phyloP scores from a whole-genome alignment of 768 basidiomycete species.

The Sutorius australiensis region DNA sequence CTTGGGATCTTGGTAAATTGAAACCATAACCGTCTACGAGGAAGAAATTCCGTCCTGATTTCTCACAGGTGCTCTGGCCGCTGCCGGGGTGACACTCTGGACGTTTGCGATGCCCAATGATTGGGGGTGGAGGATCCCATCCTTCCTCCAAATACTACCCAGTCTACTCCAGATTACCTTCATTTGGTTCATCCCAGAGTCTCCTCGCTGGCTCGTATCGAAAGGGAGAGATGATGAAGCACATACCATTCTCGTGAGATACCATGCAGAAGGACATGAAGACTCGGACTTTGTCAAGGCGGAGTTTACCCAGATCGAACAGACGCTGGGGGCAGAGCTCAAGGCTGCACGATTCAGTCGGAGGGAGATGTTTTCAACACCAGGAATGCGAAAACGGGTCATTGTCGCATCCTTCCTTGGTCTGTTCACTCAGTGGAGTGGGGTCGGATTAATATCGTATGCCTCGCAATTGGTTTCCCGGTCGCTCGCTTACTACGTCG shows the following conservation, averaged over 20 bases:
- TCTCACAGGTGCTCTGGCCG: conserved; percentile 23
- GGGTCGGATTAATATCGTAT: conserved; percentile 11
- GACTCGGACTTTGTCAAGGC: conserved; percentile 52
- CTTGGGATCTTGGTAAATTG: conserved; percentile 12
- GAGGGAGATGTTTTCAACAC: conserved; percentile 1
- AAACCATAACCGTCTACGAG: neutral
- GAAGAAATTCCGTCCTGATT: neutral
- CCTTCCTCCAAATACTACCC: conserved; percentile 54
- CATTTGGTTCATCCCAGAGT: conserved; percentile 59
- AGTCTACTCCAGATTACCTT: conserved; percentile 51
- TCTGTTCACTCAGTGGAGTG: conserved; percentile 16
- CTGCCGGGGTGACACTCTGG: conserved; percentile 54
- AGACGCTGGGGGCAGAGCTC: conserved; percentile 40
- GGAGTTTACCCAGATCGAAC: conserved; percentile 54
- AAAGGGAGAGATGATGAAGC: conserved; percentile 52
- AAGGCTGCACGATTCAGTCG: neutral
- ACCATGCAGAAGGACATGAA: conserved; percentile 57
- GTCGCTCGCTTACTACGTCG: neutral
- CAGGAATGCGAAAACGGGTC: conserved; percentile 17
- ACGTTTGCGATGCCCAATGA: conserved; percentile 56
- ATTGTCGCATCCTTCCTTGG: conserved; percentile 11
- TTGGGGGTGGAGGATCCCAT: conserved; percentile 70
- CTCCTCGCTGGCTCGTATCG: conserved; percentile 61
- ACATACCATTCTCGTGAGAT: conserved; percentile 45
- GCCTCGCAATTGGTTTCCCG: accelerated